These are phyloP conservation scores for Candida manassasensis DNA, from an alignment of 805 yeast genomes.

Conservation along the genomic window DNA sequence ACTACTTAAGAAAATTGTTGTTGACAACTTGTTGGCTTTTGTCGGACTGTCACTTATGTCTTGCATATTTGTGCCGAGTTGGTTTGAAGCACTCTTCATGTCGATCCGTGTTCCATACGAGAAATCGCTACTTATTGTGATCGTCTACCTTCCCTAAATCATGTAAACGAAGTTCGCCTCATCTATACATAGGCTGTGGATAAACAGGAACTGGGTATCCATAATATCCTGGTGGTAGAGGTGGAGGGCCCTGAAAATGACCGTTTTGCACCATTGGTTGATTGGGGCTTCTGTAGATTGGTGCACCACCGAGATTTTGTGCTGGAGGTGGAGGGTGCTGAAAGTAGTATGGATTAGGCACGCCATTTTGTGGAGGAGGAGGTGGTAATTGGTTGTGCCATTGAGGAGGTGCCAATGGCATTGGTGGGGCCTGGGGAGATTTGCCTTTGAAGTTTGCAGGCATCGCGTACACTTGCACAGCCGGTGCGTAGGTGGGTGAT, in stretches of 20 bases:
- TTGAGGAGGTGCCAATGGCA: slow-evolving; percentile 2
- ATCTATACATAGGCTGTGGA: slow-evolving; percentile 5
- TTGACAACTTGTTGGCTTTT: no score
- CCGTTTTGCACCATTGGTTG: slow-evolving; percentile 4
- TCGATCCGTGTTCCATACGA: no score
- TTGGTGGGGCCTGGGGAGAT: slow-evolving; percentile 5
- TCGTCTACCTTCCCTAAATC: neutral
- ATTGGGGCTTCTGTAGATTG: slow-evolving; percentile 4
- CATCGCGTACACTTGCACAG: slow-evolving; percentile 5
- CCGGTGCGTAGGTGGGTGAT: slow-evolving; percentile 8
- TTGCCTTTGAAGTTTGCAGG: slow-evolving; percentile 1
- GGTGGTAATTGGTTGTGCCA: slow-evolving; percentile 6
- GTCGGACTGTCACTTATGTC: no score
- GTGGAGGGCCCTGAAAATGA: slow-evolving; percentile 4
- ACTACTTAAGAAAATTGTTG: no score
- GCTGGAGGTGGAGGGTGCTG: slow-evolving; percentile 7
- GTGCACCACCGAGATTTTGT: slow-evolving; percentile 8
- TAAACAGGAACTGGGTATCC: slow-evolving; percentile 4
- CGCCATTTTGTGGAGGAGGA: slow-evolving; percentile 11
- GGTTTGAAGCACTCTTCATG: no score
- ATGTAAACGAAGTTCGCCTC: no score
- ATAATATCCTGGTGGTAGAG: slow-evolving; percentile 20
- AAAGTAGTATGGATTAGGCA: slow-evolving; percentile 2
- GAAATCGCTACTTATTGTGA: no score
- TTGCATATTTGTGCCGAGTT: no score